phyloP scores from a whole-genome alignment of 805 yeast genomes.

The Lachancea nothofagi region DNA sequence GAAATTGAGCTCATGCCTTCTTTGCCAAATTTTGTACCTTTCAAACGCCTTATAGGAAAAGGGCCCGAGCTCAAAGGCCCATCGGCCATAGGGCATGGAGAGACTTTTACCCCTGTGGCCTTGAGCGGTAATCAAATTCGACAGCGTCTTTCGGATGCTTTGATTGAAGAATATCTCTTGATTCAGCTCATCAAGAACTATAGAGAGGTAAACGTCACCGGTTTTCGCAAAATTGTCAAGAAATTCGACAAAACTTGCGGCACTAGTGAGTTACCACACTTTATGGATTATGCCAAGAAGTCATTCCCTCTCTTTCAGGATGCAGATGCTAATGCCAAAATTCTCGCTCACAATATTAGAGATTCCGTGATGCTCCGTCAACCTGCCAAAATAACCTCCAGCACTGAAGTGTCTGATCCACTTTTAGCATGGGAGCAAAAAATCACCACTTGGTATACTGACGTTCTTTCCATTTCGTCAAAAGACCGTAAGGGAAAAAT shows the following conservation, averaged over 20 bases:
- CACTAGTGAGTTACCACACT: slow-evolving; percentile 23
- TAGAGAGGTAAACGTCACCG: slow-evolving; percentile 75
- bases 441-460: slow-evolving; percentile 37
- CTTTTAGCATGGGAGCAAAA: slow-evolving; percentile 28
- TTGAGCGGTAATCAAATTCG: slow-evolving; percentile 16
- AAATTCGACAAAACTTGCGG: slow-evolving; percentile 68
- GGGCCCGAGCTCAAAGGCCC: slow-evolving; percentile 1
- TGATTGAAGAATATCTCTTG: slow-evolving; percentile 29
- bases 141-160: slow-evolving; percentile 26
- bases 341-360: slow-evolving; percentile 25
- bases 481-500: slow-evolving; percentile 26
- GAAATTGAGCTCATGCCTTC: slow-evolving; percentile 27
- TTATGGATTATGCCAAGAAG: slow-evolving; percentile 25
- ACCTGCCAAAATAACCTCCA: slow-evolving; percentile 13
- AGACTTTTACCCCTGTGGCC: slow-evolving; percentile 11
- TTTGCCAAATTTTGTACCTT: slow-evolving; percentile 19
- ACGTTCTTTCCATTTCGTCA: slow-evolving; percentile 27
- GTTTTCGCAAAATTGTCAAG: slow-evolving; percentile 81
- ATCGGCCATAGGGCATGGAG: slow-evolving; percentile 8
- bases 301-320: slow-evolving; percentile 27
- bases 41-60: slow-evolving; percentile 2
- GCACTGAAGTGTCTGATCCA: slow-evolving; percentile 25
- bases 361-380: slow-evolving; percentile 14
- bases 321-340: slow-evolving; percentile 22
- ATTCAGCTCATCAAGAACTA: slow-evolving; percentile 39